Evolutionary conservation across 805 yeast species (phyloP).

Genomic region (Myxozyma mucilagina): DNA sequence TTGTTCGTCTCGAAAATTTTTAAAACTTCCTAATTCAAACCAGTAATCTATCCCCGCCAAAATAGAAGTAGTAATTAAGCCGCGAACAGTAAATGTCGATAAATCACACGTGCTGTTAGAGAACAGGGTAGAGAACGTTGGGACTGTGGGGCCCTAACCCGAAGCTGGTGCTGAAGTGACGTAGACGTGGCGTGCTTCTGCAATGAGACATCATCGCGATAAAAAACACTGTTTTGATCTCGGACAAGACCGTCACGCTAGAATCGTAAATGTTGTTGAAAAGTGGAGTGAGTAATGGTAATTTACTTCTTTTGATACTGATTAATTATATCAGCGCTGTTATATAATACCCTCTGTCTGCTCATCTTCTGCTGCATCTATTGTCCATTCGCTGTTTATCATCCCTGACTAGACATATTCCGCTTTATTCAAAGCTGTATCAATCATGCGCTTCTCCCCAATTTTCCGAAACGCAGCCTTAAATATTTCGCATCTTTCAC

Average conservation of each 20-base stretch:
- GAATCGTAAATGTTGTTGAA: no score
- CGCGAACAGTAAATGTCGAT: no score
- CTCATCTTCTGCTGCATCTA: not conserved
- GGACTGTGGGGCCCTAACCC: no score
- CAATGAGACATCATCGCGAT: no score
- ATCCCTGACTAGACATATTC: not conserved
- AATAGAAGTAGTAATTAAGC: not conserved
- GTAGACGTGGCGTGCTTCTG: no score
- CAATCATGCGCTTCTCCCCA: slow-evolving; percentile 11
- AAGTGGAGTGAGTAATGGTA: not conserved
- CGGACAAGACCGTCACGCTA: no score
- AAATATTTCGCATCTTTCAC: slow-evolving; percentile 1
- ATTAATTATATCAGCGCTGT: not conserved
- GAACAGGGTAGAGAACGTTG: no score
- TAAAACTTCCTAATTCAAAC: no score
- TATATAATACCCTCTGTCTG: not conserved
- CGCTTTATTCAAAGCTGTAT: not conserved
- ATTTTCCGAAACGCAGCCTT: slow-evolving; percentile 1
- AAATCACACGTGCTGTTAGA: no score
- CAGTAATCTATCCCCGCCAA: not conserved
- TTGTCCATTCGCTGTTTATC: not conserved
- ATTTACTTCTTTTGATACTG: not conserved
- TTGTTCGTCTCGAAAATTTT: not conserved
- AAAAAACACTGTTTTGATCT: no score
- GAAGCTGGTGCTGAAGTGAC: no score